Evolutionary conservation across 2,329 filamentous ascomycete species (phyloP).

Genomic region (Ascochyta pisi): DNA sequence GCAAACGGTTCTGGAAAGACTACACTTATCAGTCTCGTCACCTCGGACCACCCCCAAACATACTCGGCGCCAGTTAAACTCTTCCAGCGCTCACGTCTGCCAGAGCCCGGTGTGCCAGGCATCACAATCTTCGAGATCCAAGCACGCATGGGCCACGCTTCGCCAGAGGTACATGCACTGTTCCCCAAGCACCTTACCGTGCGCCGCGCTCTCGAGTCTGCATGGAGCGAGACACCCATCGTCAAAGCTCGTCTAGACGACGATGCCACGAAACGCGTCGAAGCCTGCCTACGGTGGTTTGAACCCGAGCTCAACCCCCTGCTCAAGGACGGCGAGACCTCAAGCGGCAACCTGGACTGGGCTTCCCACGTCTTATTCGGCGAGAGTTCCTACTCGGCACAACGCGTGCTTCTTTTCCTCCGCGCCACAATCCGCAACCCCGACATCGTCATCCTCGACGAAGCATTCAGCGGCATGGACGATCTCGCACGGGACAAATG

Average conservation of each 20-base stretch:
- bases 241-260: constrained; percentile 70
- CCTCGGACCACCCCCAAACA: constrained; percentile 93
- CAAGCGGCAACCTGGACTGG: constrained; percentile 61
- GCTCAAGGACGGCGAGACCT: constrained; percentile 13
- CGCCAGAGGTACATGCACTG: constrained; percentile 90
- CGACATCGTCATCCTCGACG: constrained; percentile 59
- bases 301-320: constrained; percentile 74
- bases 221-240: constrained; percentile 89
- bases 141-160: constrained; percentile 86
- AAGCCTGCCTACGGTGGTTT: constrained; percentile 78
- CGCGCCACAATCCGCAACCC: constrained; percentile 55
- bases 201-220: constrained; percentile 78
- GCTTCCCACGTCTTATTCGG: constrained; percentile 73
- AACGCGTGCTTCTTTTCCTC: constrained; percentile 85
- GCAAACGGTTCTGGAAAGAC: constrained; percentile 97
- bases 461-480: constrained; percentile 61
- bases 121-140: constrained; percentile 95
- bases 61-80: constrained; percentile 88
- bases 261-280: constrained; percentile 65
- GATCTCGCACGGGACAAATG: constrained; percentile 79
- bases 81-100: constrained; percentile 82
- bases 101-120: constrained; percentile 72
- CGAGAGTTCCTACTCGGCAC: constrained; percentile 77
- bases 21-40: constrained; percentile 88
- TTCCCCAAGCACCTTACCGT: constrained; percentile 82